Evolutionary conservation across 1,139 yeast species (phyloP).

Genomic region (Geotrichum histeridarum): DNA sequence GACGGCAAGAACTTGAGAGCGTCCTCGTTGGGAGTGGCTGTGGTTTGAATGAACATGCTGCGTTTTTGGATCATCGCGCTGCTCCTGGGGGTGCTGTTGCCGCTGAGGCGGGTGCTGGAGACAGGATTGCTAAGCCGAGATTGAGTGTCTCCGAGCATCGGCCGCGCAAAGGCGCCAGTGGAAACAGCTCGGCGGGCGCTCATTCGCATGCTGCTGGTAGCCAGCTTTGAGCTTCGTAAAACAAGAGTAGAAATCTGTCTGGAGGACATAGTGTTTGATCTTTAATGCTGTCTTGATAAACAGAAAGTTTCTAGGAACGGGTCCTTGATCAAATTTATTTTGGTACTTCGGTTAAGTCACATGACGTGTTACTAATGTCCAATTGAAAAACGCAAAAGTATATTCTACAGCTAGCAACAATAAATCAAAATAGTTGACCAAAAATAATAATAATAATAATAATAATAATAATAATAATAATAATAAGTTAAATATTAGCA

Average conservation of each 20-base stretch:
- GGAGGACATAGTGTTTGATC: no score
- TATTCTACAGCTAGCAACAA: no score
- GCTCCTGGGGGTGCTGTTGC: not conserved
- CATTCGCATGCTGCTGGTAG: not conserved
- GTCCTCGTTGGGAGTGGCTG: conserved; percentile 84
- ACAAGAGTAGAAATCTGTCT: not conserved
- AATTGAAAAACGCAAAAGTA: not conserved
- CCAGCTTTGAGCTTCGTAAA: not conserved
- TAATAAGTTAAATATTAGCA: no score
- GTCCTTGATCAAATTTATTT: no score
- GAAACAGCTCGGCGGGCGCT: conserved; percentile 1
- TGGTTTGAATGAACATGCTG: conserved; percentile 48
- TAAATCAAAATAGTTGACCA: not conserved
- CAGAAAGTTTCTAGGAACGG: no score
- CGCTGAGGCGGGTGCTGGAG: not conserved
- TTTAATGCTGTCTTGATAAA: no score
- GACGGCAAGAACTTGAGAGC: conserved; percentile 87
- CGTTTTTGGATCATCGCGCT: conserved; percentile 16
- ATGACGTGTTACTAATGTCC: no score
- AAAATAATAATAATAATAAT: not conserved
- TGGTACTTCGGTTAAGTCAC: no score
- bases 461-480: not conserved
- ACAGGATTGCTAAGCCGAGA: not conserved
- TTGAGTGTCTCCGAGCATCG: not conserved
- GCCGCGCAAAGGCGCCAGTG: not conserved